Evolutionary conservation across 2,329 filamentous ascomycete species (phyloP).

Genomic region (Aspergillus hiratsukae): DNA sequence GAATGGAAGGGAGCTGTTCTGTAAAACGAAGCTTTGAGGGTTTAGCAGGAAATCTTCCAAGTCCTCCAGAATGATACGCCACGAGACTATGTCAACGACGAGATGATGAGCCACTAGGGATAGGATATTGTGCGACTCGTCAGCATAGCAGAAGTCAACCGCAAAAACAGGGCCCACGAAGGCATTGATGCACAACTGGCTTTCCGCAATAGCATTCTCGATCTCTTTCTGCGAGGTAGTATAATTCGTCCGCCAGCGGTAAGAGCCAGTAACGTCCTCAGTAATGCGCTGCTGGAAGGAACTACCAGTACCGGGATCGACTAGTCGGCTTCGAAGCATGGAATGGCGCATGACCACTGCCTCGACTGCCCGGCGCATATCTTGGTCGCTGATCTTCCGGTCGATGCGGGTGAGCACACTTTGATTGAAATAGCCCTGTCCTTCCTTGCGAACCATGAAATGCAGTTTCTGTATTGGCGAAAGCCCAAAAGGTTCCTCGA

Average conservation of each 20-base stretch:
- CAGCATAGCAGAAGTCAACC: constrained; percentile 38
- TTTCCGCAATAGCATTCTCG: constrained; percentile 23
- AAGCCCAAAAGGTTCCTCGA: constrained; percentile 29
- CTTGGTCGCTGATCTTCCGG: constrained; percentile 17
- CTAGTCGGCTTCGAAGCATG: constrained; percentile 35
- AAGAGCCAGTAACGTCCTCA: constrained; percentile 25
- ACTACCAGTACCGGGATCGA: constrained; percentile 12
- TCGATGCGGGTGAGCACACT: constrained; percentile 32
- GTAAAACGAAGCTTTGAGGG: constrained; percentile 16
- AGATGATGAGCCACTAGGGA: constrained; percentile 37
- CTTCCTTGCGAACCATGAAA: constrained; percentile 30
- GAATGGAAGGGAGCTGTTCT: constrained; percentile 30
- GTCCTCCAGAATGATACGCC: constrained; percentile 38
- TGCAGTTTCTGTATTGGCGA: constrained; percentile 39
- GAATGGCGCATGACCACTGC: constrained; percentile 31
- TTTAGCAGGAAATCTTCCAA: constrained; percentile 34
- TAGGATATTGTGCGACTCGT: constrained; percentile 26
- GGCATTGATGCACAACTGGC: constrained; percentile 32
- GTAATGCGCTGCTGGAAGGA: constrained; percentile 28
- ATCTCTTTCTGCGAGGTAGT: constrained; percentile 16
- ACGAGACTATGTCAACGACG: constrained; percentile 39
- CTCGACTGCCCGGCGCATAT: constrained; percentile 27
- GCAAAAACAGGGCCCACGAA: constrained; percentile 39
- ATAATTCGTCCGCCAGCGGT: constrained; percentile 21
- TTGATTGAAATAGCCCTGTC: constrained; percentile 37